Percentiles rank a stretch among this genome's conserved stretches.
Conservation (phyloP, 805 yeast genomes). For the Kurtzmaniella cleridarum region DNA sequence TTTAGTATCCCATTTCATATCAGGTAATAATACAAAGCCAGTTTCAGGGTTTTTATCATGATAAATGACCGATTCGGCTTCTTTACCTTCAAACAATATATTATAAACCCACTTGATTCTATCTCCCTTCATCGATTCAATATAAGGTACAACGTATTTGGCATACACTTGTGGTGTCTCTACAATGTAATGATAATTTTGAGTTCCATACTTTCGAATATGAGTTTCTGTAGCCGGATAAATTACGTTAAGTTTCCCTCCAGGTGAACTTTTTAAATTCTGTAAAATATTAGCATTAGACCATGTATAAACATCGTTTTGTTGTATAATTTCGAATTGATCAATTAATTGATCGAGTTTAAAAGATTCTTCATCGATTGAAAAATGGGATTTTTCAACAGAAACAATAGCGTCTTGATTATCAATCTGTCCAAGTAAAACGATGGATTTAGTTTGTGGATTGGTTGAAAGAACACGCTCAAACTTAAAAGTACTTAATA, state of each 20-base stretch:
- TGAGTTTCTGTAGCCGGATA: slow-evolving; percentile 90
- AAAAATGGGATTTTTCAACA: slow-evolving; percentile 68
- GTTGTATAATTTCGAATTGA: slow-evolving; percentile 38
- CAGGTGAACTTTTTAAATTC: slow-evolving; percentile 43
- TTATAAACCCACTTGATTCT: slow-evolving; percentile 87
- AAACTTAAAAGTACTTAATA: slow-evolving; percentile 40
- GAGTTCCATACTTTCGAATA: slow-evolving; percentile 66
- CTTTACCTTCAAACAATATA: slow-evolving; percentile 76
- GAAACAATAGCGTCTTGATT: slow-evolving; percentile 60
- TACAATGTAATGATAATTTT: slow-evolving; percentile 51
- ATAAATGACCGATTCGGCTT: slow-evolving; percentile 71
- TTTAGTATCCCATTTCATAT: slow-evolving; percentile 92
- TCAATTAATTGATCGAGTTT: slow-evolving; percentile 12
- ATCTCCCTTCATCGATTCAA: slow-evolving; percentile 68
- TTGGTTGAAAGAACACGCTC: slow-evolving; percentile 47
- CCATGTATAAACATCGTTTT: slow-evolving; percentile 86
- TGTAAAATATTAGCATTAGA: slow-evolving; percentile 50
- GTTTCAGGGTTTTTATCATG: slow-evolving; percentile 49
- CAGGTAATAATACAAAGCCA: slow-evolving; percentile 81
- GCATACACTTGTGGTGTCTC: slow-evolving; percentile 82
- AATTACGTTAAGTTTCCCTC: slow-evolving; percentile 68
- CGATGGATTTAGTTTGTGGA: slow-evolving; percentile 63
- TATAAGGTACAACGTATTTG: slow-evolving; percentile 63
- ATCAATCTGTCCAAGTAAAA: slow-evolving; percentile 63
- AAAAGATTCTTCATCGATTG: slow-evolving; percentile 13